These are phyloP conservation scores for Sporothrix protearum DNA, from an alignment of 2,329 filamentous ascomycete species.

Conservation along the genomic window DNA sequence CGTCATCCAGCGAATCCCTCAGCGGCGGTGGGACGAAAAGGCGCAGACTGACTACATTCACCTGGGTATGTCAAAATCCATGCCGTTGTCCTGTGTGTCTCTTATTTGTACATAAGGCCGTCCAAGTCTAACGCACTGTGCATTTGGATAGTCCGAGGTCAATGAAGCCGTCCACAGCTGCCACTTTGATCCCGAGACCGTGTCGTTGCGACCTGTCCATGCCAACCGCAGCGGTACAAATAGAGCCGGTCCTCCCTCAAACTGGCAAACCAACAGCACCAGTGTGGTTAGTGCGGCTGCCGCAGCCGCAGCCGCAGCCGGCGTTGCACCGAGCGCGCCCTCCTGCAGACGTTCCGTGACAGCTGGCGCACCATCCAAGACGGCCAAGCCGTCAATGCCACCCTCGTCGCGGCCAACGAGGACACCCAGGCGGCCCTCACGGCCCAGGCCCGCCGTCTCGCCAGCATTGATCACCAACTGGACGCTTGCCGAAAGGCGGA, in stretches of 20 bases:
- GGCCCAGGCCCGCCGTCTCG: constrained; percentile 7
- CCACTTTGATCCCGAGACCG: constrained; percentile 14
- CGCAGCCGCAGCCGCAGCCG: too few species aligned
- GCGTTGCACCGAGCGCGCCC: neutral
- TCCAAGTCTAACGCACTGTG: too few species aligned
- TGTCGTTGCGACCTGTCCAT: neutral
- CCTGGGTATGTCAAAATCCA: neutral
- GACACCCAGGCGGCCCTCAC: constrained; percentile 6
- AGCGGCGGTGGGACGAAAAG: neutral
- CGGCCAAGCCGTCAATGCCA: constrained; percentile 6
- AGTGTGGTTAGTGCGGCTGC: too few species aligned
- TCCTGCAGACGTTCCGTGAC: constrained; percentile 15
- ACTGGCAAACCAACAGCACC: neutral
- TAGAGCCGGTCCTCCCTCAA: neutral
- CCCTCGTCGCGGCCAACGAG: constrained; percentile 19
- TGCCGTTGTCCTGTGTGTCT: neutral
- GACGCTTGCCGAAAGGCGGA: neutral
- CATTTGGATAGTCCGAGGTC: constrained; percentile 27
- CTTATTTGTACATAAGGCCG: too few species aligned
- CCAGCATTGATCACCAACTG: constrained; percentile 9
- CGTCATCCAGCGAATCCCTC: neutral
- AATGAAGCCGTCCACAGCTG: constrained; percentile 26
- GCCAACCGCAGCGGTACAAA: neutral
- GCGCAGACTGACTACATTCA: neutral
- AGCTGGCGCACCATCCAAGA: constrained; percentile 17